Conservation (phyloP, 441 rosid genomes). For the Manihot esculenta region DNA sequence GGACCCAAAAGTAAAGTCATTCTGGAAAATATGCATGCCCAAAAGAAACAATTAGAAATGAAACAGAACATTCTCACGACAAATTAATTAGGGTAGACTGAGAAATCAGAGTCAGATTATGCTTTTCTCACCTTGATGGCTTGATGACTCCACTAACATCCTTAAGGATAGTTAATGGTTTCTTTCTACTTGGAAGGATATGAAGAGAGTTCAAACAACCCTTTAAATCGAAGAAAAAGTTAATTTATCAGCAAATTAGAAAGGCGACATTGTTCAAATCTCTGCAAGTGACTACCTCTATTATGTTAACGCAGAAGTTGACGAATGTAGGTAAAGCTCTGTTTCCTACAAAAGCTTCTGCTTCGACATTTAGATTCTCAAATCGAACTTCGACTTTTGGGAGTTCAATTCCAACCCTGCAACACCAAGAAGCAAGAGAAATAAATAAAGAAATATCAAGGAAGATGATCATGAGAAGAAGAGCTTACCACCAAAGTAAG, state of each 20-base stretch:
- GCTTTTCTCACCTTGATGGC: constrained; percentile 46
- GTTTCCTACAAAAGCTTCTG: constrained; percentile 55
- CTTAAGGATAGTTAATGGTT: constrained; percentile 47
- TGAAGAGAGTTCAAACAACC: constrained; percentile 42
- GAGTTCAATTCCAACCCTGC: constrained; percentile 56
- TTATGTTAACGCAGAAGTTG: constrained; percentile 37
- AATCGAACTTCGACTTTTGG: constrained; percentile 71
- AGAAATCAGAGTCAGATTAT: neutral
- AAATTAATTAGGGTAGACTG: neutral
- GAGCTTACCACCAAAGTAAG: neutral
- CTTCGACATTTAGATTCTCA: constrained; percentile 59
- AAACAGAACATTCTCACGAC: neutral
- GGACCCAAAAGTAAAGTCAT: constrained; percentile 85
- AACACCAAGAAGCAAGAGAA: constrained; percentile 4
- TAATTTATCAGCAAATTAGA: neutral
- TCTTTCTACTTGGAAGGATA: constrained; percentile 55
- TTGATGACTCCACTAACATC: constrained; percentile 68
- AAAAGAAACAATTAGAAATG: neutral
- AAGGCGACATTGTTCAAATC: neutral
- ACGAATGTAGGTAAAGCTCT: constrained; percentile 61
- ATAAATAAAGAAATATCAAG: neutral
- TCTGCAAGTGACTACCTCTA: constrained; percentile 39
- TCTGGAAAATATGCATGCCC: constrained; percentile 28
- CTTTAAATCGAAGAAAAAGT: constrained; percentile 25
- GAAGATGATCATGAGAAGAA: neutral